Evolutionary conservation across 148 eudicot species (phyloP), one percentile per base, ranked within the genome.

Genomic region (Heliosperma pusillum): DNA sequence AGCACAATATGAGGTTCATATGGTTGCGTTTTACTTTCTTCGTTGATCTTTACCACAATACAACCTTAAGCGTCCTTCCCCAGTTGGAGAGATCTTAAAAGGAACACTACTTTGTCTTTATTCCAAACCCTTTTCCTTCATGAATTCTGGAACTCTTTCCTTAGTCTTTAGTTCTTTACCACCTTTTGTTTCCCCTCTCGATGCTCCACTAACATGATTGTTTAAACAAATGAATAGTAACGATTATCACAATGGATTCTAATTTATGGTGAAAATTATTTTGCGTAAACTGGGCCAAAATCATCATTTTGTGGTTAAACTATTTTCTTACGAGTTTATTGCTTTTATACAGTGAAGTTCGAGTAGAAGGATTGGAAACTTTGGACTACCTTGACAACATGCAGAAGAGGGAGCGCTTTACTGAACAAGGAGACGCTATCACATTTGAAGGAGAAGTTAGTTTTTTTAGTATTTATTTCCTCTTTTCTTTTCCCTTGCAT

Each of bases 351-450:
- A 93, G 98, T 84, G 97, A 93, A 85, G 98, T 93, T 55, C 90
- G 97, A 53, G 98, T 93, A 30, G 97, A 93, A 87, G 98, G 98
- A 71, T 78, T 93, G 78, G 95, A 91, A 83, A 93, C 94, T 26
- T 67, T 91, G 76, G 93, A 93, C 86, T 93, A 91, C 77, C 89
- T 93, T 58, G 98, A 93, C 88, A 93, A 91, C 84, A 74, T 83
- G 91, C 81, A 85, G 80, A 84, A 81, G 80, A 89, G 66, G 79
- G 88, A 86, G 86, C 82, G 93, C 56, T 89, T 87, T 83, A 93
- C 98, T 76, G 97, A 93, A 71, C 98, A 93, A 86, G 97, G 98
- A 74, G 97, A 93, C 85, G 98, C 97, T 26, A 89, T 93, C 74
- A 89, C 95, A 67, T 91, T 93, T 81, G 93, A 93, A 83, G 87